Conservation (phyloP, 2,329 filamentous ascomycete genomes). For the Sporothrix curviconia region DNA sequence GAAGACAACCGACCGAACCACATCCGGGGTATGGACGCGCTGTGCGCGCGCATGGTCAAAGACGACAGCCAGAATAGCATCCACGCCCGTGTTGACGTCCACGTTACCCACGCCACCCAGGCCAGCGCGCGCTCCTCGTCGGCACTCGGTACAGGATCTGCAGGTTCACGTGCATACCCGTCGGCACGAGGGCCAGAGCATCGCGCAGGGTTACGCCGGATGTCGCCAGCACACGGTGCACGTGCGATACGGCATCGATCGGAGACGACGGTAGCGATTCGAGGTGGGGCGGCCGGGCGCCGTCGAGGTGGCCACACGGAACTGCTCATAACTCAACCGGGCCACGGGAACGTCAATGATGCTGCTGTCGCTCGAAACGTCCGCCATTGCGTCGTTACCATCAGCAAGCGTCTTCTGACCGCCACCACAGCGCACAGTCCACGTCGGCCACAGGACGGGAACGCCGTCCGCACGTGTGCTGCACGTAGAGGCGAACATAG, state of each 20-base stretch:
- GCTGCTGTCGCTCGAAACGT: not conserved
- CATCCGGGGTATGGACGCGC: conserved; percentile 58
- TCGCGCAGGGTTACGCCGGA: conserved; percentile 76
- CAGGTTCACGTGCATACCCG: conserved; percentile 81
- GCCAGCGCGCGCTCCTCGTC: conserved; percentile 62
- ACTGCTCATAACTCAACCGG: conserved; percentile 68
- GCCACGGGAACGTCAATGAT: conserved; percentile 72
- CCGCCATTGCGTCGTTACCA: not conserved
- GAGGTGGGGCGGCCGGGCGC: conserved; percentile 40
- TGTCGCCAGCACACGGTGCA: conserved; percentile 65
- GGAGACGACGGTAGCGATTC: conserved; percentile 39
- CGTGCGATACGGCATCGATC: conserved; percentile 51
- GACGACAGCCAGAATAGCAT: conserved; percentile 74
- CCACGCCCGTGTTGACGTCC: conserved; percentile 81
- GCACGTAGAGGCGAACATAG: conserved; percentile 85
- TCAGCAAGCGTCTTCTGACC: not conserved
- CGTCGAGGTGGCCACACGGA: conserved; percentile 46
- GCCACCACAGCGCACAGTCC: conserved; percentile 68
- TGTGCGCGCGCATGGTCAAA: conserved; percentile 81
- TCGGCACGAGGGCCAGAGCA: conserved; percentile 66
- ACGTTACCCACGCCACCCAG: conserved; percentile 58
- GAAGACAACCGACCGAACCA: conserved; percentile 83
- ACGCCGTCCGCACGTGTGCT: conserved; percentile 82
- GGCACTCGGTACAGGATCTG: conserved; percentile 75
- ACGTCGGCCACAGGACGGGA: conserved; percentile 80